Evolutionary conservation across 352 stramenopile genomes (phyloP).

Genomic region (Pythium aquatile): DNA sequence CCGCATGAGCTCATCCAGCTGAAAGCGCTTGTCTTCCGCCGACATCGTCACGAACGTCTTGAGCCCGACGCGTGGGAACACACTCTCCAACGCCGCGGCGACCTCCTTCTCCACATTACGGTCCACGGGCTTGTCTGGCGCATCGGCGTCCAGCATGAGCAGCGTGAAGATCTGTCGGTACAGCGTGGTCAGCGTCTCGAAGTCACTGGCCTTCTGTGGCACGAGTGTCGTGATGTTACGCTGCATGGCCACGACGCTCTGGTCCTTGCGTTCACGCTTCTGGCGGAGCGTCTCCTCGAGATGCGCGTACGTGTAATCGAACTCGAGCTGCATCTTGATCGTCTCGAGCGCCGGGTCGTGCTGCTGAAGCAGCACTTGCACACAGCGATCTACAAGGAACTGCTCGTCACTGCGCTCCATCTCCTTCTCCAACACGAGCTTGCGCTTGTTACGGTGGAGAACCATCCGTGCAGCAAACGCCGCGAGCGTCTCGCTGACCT

Average conservation of each 20-base stretch:
- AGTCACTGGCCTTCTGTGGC: conserved; percentile 77
- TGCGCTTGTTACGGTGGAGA: conserved; percentile 59
- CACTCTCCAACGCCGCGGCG: conserved; percentile 90
- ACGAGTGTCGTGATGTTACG: conserved; percentile 76
- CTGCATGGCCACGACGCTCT: conserved; percentile 64
- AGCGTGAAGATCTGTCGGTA: conserved; percentile 90
- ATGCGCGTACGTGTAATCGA: conserved; percentile 90
- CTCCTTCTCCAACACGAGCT: conserved; percentile 71
- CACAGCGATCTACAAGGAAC: conserved; percentile 74
- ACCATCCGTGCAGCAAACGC: conserved; percentile 81
- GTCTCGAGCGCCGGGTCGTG: conserved; percentile 86
- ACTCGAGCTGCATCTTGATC: conserved; percentile 96
- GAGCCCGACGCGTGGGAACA: conserved; percentile 93
- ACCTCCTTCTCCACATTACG: conserved; percentile 83
- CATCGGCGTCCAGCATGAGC: conserved; percentile 67
- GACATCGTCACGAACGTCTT: conserved; percentile 92
- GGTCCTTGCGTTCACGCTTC: conserved; percentile 52
- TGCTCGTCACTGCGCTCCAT: conserved; percentile 73
- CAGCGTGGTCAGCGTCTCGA: conserved; percentile 89
- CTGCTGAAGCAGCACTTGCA: conserved; percentile 66
- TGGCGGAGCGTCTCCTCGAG: conserved; percentile 69
- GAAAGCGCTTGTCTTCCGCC: conserved; percentile 87
- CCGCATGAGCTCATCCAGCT: conserved; percentile 88
- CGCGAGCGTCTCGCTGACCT: conserved; percentile 86
- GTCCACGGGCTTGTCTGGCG: conserved; percentile 42